These are phyloP conservation scores for Xylaria digitata DNA, from an alignment of 2,329 filamentous ascomycete genomes.

Conservation along the genomic window DNA sequence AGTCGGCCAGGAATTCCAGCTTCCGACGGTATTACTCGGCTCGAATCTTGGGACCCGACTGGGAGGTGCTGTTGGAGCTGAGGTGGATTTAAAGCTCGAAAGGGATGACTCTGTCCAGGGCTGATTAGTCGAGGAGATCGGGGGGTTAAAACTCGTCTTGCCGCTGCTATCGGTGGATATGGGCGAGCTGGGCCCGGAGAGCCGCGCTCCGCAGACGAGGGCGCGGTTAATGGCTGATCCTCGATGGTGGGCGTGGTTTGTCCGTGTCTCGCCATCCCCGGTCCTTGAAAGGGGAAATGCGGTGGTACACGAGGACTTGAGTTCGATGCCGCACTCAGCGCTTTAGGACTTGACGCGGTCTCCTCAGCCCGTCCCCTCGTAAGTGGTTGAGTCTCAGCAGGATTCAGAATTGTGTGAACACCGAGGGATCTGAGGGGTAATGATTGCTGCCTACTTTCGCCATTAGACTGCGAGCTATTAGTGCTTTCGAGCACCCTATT, in stretches of 20 bases:
- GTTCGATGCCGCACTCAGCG: conserved; percentile 40
- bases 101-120: conserved; percentile 53
- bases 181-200: conserved; percentile 50
- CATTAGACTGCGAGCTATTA: conserved; percentile 46
- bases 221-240: conserved; percentile 41
- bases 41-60: conserved; percentile 35
- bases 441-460: conserved; percentile 47
- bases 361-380: conserved; percentile 36
- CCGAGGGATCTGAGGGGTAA: conserved; percentile 53
- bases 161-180: conserved; percentile 47
- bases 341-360: conserved; percentile 33
- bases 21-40: conserved; percentile 39
- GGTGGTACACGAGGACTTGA: conserved; percentile 44
- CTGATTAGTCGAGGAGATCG: conserved; percentile 68
- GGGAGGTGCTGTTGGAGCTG: conserved; percentile 45
- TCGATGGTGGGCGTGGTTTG: conserved; percentile 41
- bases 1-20: conserved; percentile 38
- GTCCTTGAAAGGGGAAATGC: conserved; percentile 41
- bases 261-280: conserved; percentile 41
- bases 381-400: conserved; percentile 50
- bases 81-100: conserved; percentile 48
- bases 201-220: conserved; percentile 48
- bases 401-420: conserved; percentile 60
- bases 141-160: conserved; percentile 67
- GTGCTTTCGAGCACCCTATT: conserved; percentile 47